Conservation (phyloP, 2,329 filamentous ascomycete genomes). For the Pestalotiopsis sp. region DNA sequence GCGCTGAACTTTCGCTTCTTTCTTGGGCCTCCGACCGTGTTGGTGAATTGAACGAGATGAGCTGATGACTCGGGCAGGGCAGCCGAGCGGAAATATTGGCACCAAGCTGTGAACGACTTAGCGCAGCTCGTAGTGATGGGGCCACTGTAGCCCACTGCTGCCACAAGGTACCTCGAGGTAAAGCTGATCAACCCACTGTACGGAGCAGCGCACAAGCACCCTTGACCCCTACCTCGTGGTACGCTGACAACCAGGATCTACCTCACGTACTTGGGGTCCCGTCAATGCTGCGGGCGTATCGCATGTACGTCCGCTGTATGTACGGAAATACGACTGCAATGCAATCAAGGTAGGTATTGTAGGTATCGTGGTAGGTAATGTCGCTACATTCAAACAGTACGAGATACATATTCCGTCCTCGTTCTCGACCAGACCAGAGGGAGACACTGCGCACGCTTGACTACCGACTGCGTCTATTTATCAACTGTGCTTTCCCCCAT, state of each 20-base stretch:
- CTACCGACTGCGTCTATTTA: neutral
- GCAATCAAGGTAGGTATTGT: neutral
- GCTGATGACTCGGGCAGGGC: constrained; percentile 12
- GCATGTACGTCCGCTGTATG: neutral
- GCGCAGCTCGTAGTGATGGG: neutral
- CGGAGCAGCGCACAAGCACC: neutral
- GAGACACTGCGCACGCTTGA: neutral
- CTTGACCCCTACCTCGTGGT: neutral
- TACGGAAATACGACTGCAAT: neutral
- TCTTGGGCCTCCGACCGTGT: neutral
- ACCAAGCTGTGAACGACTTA: constrained; percentile 5
- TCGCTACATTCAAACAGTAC: neutral
- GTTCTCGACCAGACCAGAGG: neutral
- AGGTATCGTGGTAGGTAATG: too few species aligned
- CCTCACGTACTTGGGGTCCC: neutral
- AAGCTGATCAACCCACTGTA: neutral
- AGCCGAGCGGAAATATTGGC: constrained; percentile 3
- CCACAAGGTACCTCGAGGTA: neutral
- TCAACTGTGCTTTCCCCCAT: neutral
- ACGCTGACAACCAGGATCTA: neutral
- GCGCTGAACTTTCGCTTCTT: neutral
- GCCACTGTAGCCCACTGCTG: neutral
- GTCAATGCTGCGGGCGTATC: neutral
- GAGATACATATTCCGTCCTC: neutral
- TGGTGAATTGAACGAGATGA: constrained; percentile 9